phyloP scores from a whole-genome alignment of 2,329 filamentous ascomycete genomes.

The Colletotrichum orbiculare region DNA sequence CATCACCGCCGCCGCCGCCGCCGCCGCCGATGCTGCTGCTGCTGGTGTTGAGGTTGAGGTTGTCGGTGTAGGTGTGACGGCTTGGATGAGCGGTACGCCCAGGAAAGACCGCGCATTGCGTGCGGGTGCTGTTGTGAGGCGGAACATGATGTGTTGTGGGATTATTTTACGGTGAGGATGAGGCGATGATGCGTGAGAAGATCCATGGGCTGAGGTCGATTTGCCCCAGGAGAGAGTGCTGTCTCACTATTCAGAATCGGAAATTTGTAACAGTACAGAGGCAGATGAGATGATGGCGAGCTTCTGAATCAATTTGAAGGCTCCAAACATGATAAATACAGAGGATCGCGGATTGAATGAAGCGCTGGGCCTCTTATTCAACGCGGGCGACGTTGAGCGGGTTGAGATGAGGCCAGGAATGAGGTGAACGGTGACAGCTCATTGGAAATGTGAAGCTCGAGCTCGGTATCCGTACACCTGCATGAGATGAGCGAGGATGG shows the following conservation, averaged over 20 bases:
- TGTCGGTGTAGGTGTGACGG: background rate
- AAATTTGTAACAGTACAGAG: too few species aligned
- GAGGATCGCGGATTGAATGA: background rate
- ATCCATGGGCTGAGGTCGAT: too few species aligned
- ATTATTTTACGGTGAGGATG: background rate
- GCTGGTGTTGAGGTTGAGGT: background rate
- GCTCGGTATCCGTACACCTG: slow-evolving; percentile 5
- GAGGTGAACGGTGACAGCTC: too few species aligned
- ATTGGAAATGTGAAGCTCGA: slow-evolving; percentile 14
- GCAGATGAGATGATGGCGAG: too few species aligned
- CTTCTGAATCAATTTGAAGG: too few species aligned
- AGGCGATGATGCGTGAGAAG: slow-evolving; percentile 7
- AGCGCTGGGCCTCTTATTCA: too few species aligned
- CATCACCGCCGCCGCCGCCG: background rate
- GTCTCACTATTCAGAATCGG: too few species aligned
- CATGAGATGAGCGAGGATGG: slow-evolving; percentile 19
- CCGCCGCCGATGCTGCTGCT: background rate
- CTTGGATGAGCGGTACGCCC: background rate
- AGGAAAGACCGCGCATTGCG: slow-evolving; percentile 3
- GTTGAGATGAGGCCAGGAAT: too few species aligned
- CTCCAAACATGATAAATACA: too few species aligned
- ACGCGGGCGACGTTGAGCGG: too few species aligned
- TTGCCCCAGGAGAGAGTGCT: too few species aligned
- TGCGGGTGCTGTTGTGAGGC: background rate
- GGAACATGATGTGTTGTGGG: slow-evolving; percentile 9